Conservation (phyloP, 805 yeast species). For the Wickerhamomyces mucosus region DNA sequence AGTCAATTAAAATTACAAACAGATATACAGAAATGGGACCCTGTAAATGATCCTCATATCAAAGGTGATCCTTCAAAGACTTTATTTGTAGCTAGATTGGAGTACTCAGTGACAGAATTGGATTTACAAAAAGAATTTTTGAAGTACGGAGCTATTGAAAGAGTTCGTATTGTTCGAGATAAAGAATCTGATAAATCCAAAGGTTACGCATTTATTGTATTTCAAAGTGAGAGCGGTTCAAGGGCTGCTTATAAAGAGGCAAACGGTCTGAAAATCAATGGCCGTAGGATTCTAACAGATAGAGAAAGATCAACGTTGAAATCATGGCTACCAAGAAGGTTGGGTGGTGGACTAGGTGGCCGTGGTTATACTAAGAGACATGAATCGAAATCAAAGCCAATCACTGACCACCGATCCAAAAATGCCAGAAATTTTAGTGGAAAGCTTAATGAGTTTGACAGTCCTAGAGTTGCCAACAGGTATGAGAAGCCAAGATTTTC, state of each 20-base stretch:
- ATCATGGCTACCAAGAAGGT: conserved; percentile 61
- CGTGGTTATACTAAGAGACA: conserved; percentile 43
- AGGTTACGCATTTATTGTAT: conserved; percentile 83
- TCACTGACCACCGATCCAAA: no score
- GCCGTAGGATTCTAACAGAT: conserved; percentile 55
- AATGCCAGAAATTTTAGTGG: no score
- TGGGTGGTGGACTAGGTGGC: conserved; percentile 95
- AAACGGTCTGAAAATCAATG: conserved; percentile 41
- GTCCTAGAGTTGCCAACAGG: no score
- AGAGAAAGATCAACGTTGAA: conserved; percentile 60
- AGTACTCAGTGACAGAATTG: conserved; percentile 52
- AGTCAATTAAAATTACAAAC: conserved; percentile 24
- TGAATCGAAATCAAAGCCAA: conserved; percentile 8
- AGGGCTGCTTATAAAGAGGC: conserved; percentile 51
- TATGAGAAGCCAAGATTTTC: no score
- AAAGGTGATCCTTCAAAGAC: conserved; percentile 71
- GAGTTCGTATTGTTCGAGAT: conserved; percentile 46
- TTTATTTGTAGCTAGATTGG: conserved; percentile 66
- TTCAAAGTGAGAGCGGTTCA: conserved; percentile 50
- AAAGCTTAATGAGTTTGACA: no score
- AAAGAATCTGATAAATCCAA: conserved; percentile 43
- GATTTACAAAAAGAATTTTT: conserved; percentile 57
- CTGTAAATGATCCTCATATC: conserved; percentile 45
- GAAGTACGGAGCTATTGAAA: conserved; percentile 64
- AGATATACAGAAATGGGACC: conserved; percentile 39